Conservation (phyloP, 2,329 filamentous ascomycete genomes). For the Penicillium nordicum region DNA sequence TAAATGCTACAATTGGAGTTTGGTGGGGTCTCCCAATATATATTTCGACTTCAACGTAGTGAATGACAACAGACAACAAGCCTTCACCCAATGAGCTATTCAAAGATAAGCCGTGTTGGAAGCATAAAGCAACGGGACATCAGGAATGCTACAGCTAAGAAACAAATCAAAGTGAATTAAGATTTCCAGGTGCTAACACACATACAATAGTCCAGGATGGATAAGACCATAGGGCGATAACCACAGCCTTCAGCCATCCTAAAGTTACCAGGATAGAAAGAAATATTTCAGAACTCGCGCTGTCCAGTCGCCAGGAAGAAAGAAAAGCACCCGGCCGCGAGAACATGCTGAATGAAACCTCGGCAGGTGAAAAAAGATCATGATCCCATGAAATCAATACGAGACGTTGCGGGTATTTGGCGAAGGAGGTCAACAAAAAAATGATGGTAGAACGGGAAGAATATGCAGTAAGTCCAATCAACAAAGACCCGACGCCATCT, state of each 20-base stretch:
- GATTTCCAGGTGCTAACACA: conserved; percentile 4
- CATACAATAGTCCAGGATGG: background rate
- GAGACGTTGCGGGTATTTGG: conserved; percentile 24
- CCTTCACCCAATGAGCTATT: background rate
- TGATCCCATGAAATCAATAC: conserved; percentile 22
- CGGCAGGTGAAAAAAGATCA: conserved; percentile 15
- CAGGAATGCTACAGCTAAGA: background rate
- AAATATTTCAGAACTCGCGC: background rate
- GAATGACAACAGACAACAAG: no score
- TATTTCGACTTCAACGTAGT: background rate
- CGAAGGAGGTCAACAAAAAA: conserved; percentile 10
- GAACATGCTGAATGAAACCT: conserved; percentile 13
- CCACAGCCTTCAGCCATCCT: background rate
- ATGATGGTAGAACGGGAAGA: conserved; percentile 19
- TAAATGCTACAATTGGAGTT: background rate
- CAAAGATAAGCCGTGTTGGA: no score
- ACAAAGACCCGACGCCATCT: conserved; percentile 20
- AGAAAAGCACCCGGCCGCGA: conserved; percentile 2
- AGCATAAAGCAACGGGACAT: background rate
- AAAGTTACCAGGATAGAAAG: background rate
- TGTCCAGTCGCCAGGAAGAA: conserved; percentile 11
- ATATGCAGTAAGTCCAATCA: conserved; percentile 4
- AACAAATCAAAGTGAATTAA: background rate
- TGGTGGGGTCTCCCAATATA: background rate
- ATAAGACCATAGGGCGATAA: background rate